These are phyloP conservation scores for Fusarium armeniacum DNA, from an alignment of 2,329 filamentous ascomycete species.

Conservation along the genomic window DNA sequence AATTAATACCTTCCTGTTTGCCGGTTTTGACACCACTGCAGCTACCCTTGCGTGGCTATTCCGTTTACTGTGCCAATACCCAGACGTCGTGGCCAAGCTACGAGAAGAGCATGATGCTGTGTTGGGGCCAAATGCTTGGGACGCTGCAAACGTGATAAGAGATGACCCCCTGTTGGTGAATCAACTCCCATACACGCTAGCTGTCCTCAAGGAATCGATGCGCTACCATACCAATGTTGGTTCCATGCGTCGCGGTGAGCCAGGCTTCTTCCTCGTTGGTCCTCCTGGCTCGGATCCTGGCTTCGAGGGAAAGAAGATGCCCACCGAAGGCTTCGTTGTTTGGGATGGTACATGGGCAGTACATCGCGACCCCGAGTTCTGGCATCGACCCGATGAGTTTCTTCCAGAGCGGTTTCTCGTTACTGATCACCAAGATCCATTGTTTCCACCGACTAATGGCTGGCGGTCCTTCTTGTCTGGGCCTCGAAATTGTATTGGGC, in stretches of 20 bases:
- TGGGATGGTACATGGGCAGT: conserved; percentile 38
- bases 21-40: conserved; percentile 57
- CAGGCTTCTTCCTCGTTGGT: conserved; percentile 50
- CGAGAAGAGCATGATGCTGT: conserved; percentile 56
- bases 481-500: conserved; percentile 68
- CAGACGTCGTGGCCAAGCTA: conserved; percentile 50
- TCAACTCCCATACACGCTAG: conserved; percentile 55
- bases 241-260: conserved; percentile 32
- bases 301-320: conserved; percentile 43
- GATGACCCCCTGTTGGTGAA: conserved; percentile 49
- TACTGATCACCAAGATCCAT: conserved; percentile 31
- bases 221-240: conserved; percentile 51
- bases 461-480: conserved; percentile 69
- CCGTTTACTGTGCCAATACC: conserved; percentile 52
- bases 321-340: conserved; percentile 49
- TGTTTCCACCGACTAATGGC: conserved; percentile 53
- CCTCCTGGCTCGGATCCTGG: conserved; percentile 24
- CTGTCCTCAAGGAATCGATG: conserved; percentile 57
- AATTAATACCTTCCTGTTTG: conserved; percentile 56
- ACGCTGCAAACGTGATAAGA: conserved; percentile 38
- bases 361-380: conserved; percentile 33
- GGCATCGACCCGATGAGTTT: conserved; percentile 35
- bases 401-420: conserved; percentile 42
- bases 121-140: conserved; percentile 49
- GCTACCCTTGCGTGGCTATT: conserved; percentile 54